A percentile compares a stretch with the other conserved stretches of the same genome.
These are phyloP conservation scores for Arachis monticola DNA, from an alignment of 331 rosid species.

Conservation along the genomic window DNA sequence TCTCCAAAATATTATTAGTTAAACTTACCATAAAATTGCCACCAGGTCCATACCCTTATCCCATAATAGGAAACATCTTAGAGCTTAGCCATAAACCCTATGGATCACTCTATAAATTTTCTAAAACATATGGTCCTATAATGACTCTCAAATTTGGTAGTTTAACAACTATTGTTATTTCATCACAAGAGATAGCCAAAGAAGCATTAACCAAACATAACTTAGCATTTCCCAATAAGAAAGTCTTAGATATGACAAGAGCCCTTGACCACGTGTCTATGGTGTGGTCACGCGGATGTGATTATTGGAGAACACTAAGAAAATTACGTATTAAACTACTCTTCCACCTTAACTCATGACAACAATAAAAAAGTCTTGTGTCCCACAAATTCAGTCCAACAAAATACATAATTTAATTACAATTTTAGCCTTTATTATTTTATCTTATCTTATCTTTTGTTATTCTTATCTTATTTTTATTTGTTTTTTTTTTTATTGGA, in stretches of 20 bases:
- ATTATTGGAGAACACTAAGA: neutral
- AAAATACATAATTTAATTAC: too few relatives aligned
- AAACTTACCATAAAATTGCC: neutral
- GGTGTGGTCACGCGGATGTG: neutral
- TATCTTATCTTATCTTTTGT: too few relatives aligned
- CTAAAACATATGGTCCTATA: neutral
- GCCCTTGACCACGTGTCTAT: neutral
- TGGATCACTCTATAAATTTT: neutral
- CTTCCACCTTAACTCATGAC: too few relatives aligned
- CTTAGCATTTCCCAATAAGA: neutral
- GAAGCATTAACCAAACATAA: slow-evolving; percentile 17
- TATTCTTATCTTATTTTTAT: too few relatives aligned
- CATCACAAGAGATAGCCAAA: neutral
- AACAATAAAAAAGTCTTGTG: too few relatives aligned
- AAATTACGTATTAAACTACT: neutral
- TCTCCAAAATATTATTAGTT: too few relatives aligned
- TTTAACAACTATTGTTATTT: slow-evolving; percentile 3
- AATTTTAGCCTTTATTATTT: too few relatives aligned
- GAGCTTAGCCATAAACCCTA: neutral
- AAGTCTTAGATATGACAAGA: neutral
- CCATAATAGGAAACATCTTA: slow-evolving; percentile 13
- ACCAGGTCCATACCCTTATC: slow-evolving; percentile 9
- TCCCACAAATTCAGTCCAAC: too few relatives aligned
- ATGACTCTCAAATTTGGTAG: neutral
- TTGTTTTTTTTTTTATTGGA: too few relatives aligned